Evolutionary conservation across 164 flowering plant genomes (phyloP), one percentile per base, ranked within the genome.

Genomic region (Platanus orientalis): DNA sequence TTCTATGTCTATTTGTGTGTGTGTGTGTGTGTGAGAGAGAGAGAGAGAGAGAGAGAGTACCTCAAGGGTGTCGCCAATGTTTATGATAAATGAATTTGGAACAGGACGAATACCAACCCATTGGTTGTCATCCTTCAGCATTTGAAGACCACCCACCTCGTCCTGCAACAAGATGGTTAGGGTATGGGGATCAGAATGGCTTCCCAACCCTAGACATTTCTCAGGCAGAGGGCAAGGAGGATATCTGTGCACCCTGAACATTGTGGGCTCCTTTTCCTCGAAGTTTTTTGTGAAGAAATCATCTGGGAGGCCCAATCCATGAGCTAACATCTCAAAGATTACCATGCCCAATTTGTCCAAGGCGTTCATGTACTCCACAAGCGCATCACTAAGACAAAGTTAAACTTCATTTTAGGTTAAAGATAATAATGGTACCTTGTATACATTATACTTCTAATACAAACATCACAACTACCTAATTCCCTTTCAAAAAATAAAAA

Each of bases 201-300:
- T 73, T 16, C 80, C 80, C 13, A 73, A 27, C 10, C 80, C 80
- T 56, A 76, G 47, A 67, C 76, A 73, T 42, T 64, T 72, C 19
- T 73, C 70, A 1, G 80, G 80, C 12, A 73, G 76, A 4, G 76
- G 76, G 49, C 80, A 76, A 4, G 74, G 74, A 32, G 77, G 80
- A 29, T 76, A 76, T 39, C 75, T 60, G 21, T 76, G 63, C 12
- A 68, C 67, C 34, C 80, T 70, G 10, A 73, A 42, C 74, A 76
- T 70, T 21, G 75, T 73, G 0, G 67, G 54, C 25, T 70, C 80
- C 29, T 70, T 76, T 50, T 73, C 77, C 16, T 69, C 70, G 32
- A 73, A 73, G 42, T 70, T 73, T 60, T 53, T 70, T 1, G 65
- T 56, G 61, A 76, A 76, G 54, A 70, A 73, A 54, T 73, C 72